Evolutionary conservation across 2,329 filamentous ascomycete species (phyloP), one percentile per base, ranked within the genome.

Genomic region (Davidsoniella virescens): DNA sequence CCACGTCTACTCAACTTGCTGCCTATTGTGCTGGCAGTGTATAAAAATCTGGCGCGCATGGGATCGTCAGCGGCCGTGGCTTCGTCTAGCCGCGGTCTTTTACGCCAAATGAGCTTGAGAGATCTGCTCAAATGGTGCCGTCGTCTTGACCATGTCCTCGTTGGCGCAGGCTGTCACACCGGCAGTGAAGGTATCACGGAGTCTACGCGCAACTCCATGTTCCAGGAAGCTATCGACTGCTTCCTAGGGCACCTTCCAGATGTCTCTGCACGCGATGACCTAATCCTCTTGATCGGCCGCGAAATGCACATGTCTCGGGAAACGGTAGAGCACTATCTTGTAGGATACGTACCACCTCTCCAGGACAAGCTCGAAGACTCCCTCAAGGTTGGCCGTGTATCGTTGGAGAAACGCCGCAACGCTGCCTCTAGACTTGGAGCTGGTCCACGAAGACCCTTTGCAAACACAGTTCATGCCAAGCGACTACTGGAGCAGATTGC

Each of bases 71-170:
- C 54, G 54, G 23, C 57, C 57, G 47, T 56, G n/a, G 53, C 52
- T 12, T 55, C 56, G 1, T 58, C 77, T 60, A 65, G 76, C 61
- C 76, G 65, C 55, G 70, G 64, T 5, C 62, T 68, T 57, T 63
- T 66, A 37, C 64, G 75, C 9, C 75, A 82, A 52, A 73, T 78
- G 26, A 84, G 77, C 29, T 73, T 85, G 25, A 72, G 84, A 56
- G 92, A 96, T 63, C 69, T 98, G 8, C 70, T 98, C 51, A 96
- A 95, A 62, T 94, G 92, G 82, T 94, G 87, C 58, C 76, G 78
- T 44, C 77, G 92, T 53, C 69, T 95, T 18, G 72, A 80, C 47
- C 70, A 75, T 47, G 75, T 87, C 14, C 67, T 95, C 18, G 60
- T 71, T 50, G 64, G 71, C 7, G 69, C 74, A 9, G 76, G 79